A percentile compares a stretch with the other conserved stretches of the same genome.
Evolutionary conservation across 2,329 filamentous ascomycete species (phyloP).

Genomic region (Cladosporium sp.): DNA sequence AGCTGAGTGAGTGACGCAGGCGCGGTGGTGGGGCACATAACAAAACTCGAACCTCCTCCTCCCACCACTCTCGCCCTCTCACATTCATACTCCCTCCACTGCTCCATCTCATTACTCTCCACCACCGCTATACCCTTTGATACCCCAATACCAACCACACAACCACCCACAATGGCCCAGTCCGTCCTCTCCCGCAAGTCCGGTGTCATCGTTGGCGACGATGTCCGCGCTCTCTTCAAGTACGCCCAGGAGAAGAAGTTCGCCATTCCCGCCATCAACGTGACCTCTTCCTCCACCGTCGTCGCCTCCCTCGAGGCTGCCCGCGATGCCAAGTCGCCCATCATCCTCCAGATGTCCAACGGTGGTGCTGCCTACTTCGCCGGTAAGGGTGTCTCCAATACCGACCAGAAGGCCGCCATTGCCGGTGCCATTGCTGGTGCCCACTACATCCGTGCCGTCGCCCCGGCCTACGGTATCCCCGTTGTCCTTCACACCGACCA

Average conservation of each 20-base stretch:
- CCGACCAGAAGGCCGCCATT: slow-evolving; percentile 84
- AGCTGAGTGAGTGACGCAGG: slow-evolving; percentile 9
- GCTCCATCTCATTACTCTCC: neutral
- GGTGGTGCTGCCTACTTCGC: slow-evolving; percentile 73
- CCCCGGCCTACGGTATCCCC: slow-evolving; percentile 84
- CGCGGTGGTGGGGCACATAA: slow-evolving; percentile 17
- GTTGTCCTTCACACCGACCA: slow-evolving; percentile 97
- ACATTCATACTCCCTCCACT: neutral
- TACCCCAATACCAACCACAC: slow-evolving; percentile 7
- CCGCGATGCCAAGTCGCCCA: slow-evolving; percentile 84
- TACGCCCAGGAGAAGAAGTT: slow-evolving; percentile 86
- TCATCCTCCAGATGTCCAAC: slow-evolving; percentile 92
- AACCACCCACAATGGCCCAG: slow-evolving; percentile 30
- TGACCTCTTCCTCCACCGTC: slow-evolving; percentile 87
- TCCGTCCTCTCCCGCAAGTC: slow-evolving; percentile 38
- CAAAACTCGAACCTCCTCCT: slow-evolving; percentile 19
- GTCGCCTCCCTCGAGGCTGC: slow-evolving; percentile 92
- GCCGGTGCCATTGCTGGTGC: slow-evolving; percentile 84
- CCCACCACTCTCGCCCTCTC: slow-evolving; percentile 2
- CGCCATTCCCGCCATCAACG: slow-evolving; percentile 75
- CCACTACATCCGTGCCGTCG: slow-evolving; percentile 88
- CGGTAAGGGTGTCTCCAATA: slow-evolving; percentile 73
- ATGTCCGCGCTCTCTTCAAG: slow-evolving; percentile 68
- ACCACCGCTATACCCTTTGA: neutral
- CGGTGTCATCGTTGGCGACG: slow-evolving; percentile 44